Base-by-base conservation (phyloP, 805 yeast genomes). In the Candida lessepsii region DNA sequence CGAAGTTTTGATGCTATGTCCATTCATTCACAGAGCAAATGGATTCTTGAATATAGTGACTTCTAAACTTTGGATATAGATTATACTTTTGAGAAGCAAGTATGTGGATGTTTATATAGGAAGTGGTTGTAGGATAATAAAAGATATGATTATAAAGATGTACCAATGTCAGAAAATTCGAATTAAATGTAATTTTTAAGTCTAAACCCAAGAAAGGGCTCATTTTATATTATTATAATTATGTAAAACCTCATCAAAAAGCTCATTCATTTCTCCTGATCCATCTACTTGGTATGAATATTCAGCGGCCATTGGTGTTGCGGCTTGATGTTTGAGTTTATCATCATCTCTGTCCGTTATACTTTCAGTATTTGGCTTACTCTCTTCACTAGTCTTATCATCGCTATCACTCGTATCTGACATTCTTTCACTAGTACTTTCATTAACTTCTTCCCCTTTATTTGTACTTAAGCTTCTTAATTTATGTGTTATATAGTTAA, bases 181-280 rank as follows among this genome's bases (percentile, higher is more conserved):
- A n/a, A n/a, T n/a, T n/a, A n/a, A n/a, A n/a, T n/a, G n/a, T n/a
- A n/a, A n/a, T n/a, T n/a, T n/a, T n/a, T n/a, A n/a, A n/a, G n/a
- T n/a, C n/a, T n/a, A n/a, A n/a, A n/a, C n/a, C n/a, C n/a, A n/a
- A n/a, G n/a, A 14, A 29, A 32, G 18, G 14, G 30, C 14, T 15
- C n/a, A 32, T 13, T 32, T 33, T 29, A 33, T 34, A 18, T 24
- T 33, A 13, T 33, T 39, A 15, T 33, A 40, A 40, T 40, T 46
- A 11, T 48, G 44, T 31, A 57, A 46, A 13, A 54, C 57, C 31
- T 57, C 51, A 39, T 57, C 60, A 35, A 50, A 56, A 9, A 53
- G 47, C 25, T 54, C 52, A 33, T 41, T 49, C 33, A 54, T 48
- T 28, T 42, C 48, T 7, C 41, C 45, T 13, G 29, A 14, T 2